Evolutionary conservation across 495 filamentous ascomycete species (phyloP).

Genomic region (Talaromyces nanjingensis): DNA sequence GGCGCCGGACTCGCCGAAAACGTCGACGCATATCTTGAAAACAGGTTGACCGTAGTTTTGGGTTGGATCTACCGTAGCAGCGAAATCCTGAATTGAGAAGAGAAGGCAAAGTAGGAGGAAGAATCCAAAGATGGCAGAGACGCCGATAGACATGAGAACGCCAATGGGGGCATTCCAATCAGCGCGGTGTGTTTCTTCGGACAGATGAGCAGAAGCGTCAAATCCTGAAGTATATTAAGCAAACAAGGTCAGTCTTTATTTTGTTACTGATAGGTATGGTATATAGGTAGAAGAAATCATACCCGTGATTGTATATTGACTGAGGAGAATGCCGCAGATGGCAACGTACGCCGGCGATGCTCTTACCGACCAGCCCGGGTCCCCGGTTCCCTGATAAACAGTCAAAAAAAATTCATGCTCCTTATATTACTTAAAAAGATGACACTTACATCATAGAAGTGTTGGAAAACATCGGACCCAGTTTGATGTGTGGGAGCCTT

Average conservation of each 20-base stretch:
- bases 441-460: constrained; percentile 4
- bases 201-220: constrained; percentile 52
- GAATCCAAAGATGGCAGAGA: constrained; percentile 55
- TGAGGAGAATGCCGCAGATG: constrained; percentile 45
- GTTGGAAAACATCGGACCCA: constrained; percentile 19
- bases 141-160: constrained; percentile 51
- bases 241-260: neutral
- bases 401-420: constrained; percentile 51
- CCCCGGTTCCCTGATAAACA: constrained; percentile 47
- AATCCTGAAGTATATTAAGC: constrained; percentile 29
- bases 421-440: neutral
- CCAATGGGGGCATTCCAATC: constrained; percentile 55
- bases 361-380: constrained; percentile 38
- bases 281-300: neutral
- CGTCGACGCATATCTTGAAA: constrained; percentile 50
- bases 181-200: constrained; percentile 54
- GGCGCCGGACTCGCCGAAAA: constrained; percentile 48
- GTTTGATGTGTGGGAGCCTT: constrained; percentile 56
- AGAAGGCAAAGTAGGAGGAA: constrained; percentile 52
- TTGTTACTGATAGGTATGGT: neutral
- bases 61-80: constrained; percentile 24
- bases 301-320: constrained; percentile 45
- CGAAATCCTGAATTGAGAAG: constrained; percentile 54
- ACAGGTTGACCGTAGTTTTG: constrained; percentile 44
- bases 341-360: constrained; percentile 52